Evolutionary conservation across 2,329 filamentous ascomycete genomes (phyloP), one percentile per base, ranked within the genome.

Genomic region (Aspergillus hiratsukae): DNA sequence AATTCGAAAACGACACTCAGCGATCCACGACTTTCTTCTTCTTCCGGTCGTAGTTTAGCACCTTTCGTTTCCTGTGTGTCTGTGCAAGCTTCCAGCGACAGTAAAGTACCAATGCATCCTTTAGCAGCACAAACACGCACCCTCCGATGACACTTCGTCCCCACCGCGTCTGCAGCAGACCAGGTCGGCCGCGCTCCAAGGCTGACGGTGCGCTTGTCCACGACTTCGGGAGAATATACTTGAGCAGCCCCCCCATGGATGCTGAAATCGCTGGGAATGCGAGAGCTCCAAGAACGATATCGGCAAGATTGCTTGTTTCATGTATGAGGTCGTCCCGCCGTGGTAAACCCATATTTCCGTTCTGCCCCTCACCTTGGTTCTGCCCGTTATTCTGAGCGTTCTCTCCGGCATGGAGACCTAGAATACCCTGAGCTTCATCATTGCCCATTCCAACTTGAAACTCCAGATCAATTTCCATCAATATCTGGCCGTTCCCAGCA

Each of bases 71-170:
- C 49, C 75, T 70, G 66, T 80, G 78, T 40, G 73, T 71, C 58
- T 79, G 75, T 0, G 78, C 78, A 48, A 78, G 61, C 58, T 75
- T 78, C 74, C 77, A 80, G 55, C 77, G 73, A 51, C 76, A 84
- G 65, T 87, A 87, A 1, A 87, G 72, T 64, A 84, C 75, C 35
- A 87, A 65, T 6, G 81, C 82, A 70, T 87, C 86, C 72, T 93
- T 94, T 52, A 96, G 73, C 9, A 96, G 86, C 17, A 97, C 87
- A 66, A 93, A 96, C 21, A 96, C 75, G 69, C 90, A 94, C 0
- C 94, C 94, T 1, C 94, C 94, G 1, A 94, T 82, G 2, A 99
- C 79, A 66, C 90, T 97, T 55, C 94, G 82, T 1, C 91, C 94
- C 91, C 94, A 97, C 57, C 87, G 85, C 64, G 89, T 84, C 68